A percentile compares a stretch with the other conserved stretches of the same genome.
phyloP scores from a whole-genome alignment of 2,329 filamentous ascomycete genomes.

The Colletotrichum falcatum region DNA sequence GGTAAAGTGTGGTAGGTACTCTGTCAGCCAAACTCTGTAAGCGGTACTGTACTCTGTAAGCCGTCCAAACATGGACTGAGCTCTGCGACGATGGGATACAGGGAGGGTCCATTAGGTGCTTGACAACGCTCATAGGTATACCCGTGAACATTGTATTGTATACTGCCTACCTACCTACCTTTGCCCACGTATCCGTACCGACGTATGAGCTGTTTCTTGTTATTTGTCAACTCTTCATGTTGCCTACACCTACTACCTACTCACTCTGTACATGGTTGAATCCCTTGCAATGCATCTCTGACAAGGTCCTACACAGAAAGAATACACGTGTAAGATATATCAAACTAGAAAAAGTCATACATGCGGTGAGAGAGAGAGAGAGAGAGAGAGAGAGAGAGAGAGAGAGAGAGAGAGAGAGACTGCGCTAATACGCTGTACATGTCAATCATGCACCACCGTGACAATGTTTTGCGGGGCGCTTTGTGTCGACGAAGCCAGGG shows the following conservation, averaged over 20 bases:
- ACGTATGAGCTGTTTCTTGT: background rate
- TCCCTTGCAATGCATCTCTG: background rate
- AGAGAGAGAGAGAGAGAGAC: too few relatives aligned
- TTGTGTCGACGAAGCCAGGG: conserved; percentile 15
- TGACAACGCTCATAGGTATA: background rate
- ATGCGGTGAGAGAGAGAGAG: background rate
- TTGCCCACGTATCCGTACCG: too few relatives aligned
- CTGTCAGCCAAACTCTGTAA: background rate
- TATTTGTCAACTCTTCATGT: background rate
- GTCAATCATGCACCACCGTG: conserved; percentile 22
- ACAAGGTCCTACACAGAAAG: background rate
- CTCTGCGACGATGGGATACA: background rate
- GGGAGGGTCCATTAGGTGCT: too few relatives aligned
- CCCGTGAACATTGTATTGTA: background rate
- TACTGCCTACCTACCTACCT: too few relatives aligned
- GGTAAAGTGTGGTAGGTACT: background rate
- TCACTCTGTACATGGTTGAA: background rate
- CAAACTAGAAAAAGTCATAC: background rate
- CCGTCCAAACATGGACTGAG: background rate
- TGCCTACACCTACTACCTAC: too few relatives aligned
- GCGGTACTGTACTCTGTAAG: background rate
- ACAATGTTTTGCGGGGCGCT: conserved; percentile 3
- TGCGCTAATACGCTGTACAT: background rate
- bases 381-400: too few relatives aligned
- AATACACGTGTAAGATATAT: background rate